phyloP scores from a whole-genome alignment of 2,329 filamentous ascomycete genomes.

The Neofusicoccum kwambonambiense region DNA sequence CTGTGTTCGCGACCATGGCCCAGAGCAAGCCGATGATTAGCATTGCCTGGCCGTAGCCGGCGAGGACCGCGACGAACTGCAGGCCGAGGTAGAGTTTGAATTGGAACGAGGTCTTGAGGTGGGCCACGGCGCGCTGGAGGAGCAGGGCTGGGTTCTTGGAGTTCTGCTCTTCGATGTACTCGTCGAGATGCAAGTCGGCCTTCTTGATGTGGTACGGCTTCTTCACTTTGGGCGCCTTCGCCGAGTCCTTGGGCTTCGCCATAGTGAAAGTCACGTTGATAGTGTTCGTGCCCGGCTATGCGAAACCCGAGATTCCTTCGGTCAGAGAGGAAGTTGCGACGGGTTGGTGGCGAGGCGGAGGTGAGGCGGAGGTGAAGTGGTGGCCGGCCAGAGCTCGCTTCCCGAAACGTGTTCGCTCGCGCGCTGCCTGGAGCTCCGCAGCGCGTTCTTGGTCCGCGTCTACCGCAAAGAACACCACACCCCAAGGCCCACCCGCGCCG shows the following conservation, averaged over 20 bases:
- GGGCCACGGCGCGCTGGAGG: slow-evolving; percentile 22
- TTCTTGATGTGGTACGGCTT: slow-evolving; percentile 33
- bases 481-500: neutral
- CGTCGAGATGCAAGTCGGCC: slow-evolving; percentile 31
- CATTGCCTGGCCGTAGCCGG: slow-evolving; percentile 30
- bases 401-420: slow-evolving; percentile 18
- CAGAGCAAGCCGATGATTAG: slow-evolving; percentile 31
- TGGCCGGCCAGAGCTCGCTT: slow-evolving; percentile 9
- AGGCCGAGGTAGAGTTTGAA: slow-evolving; percentile 30
- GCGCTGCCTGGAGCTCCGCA: slow-evolving; percentile 1
- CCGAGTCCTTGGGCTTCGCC: neutral
- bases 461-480: neutral
- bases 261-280: neutral
- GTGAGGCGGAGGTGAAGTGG: neutral
- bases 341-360: neutral
- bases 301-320: too few species aligned
- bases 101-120: slow-evolving; percentile 27
- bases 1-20: slow-evolving; percentile 34
- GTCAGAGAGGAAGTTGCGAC: neutral
- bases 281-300: neutral
- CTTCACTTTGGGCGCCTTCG: slow-evolving; percentile 23
- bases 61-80: slow-evolving; percentile 25
- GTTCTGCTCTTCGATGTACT: slow-evolving; percentile 31
- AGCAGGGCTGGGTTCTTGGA: slow-evolving; percentile 25
- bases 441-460: neutral